Percentiles rank a stretch among this genome's conserved stretches.
phyloP scores from a whole-genome alignment of 2,329 filamentous ascomycete genomes.

The Botrytis aclada region DNA sequence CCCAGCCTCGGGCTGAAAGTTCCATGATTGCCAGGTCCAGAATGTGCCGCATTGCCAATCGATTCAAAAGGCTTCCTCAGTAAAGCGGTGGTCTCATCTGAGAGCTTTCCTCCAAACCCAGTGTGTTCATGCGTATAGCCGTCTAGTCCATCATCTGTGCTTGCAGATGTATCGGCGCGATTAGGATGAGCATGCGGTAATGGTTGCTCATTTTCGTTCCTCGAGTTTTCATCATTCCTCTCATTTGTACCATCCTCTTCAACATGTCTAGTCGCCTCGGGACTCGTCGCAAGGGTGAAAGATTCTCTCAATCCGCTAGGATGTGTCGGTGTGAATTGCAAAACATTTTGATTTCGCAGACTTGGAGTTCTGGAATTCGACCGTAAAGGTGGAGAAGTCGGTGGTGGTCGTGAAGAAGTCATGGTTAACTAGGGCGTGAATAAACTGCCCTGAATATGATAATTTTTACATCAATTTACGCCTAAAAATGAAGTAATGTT shows the following conservation, averaged over 20 bases:
- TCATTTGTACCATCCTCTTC: constrained; percentile 27
- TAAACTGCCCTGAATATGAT: not conserved
- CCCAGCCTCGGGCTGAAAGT: constrained; percentile 69
- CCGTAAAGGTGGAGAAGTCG: constrained; percentile 7
- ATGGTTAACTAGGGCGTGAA: constrained; percentile 5
- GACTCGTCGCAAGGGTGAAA: constrained; percentile 31
- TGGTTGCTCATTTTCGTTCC: not conserved
- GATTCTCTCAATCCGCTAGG: constrained; percentile 35
- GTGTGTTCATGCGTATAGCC: constrained; percentile 15
- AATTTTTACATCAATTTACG: constrained; percentile 6
- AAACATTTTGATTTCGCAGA: constrained; percentile 12
- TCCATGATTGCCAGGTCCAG: constrained; percentile 62
- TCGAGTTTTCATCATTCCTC: not conserved
- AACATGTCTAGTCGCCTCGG: constrained; percentile 13
- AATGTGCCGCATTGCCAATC: constrained; percentile 28
- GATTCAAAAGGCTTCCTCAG: constrained; percentile 43
- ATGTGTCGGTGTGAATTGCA: constrained; percentile 26
- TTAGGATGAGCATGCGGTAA: constrained; percentile 29
- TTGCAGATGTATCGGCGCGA: constrained; percentile 22
- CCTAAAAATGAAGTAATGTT: constrained; percentile 2
- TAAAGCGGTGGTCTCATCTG: constrained; percentile 52
- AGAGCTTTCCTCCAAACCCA: constrained; percentile 21
- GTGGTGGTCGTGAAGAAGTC: constrained; percentile 14
- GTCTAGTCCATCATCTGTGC: constrained; percentile 23
- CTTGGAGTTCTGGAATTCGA: constrained; percentile 6